A percentile compares a stretch with the other conserved stretches of the same genome.
phyloP scores from a whole-genome alignment of 345 rosid genomes.

The Gossypium sturtianum region DNA sequence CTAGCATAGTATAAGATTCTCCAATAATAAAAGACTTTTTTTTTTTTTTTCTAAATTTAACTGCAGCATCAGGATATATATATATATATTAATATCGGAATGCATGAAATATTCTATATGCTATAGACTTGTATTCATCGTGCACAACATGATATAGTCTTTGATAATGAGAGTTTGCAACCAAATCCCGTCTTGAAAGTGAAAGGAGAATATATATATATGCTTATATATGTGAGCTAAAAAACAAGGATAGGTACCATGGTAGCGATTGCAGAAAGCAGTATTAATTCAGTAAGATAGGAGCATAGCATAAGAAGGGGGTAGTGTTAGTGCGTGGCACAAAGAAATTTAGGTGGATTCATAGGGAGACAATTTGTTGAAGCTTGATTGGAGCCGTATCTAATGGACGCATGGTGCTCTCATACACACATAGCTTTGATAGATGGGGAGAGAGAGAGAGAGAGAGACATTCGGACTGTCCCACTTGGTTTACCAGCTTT shows the following conservation, averaged over 20 bases:
- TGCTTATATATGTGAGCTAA: too few species aligned
- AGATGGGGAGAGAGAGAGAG: not conserved
- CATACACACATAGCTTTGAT: not conserved
- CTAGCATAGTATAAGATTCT: not conserved
- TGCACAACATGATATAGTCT: not conserved
- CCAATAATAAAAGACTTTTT: not conserved
- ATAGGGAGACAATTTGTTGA: too few species aligned
- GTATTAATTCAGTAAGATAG: not conserved
- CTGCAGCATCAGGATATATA: not conserved
- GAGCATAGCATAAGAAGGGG: not conserved
- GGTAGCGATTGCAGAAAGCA: not conserved
- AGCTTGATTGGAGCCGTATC: not conserved
- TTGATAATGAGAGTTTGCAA: not conserved
- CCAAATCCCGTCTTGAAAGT: too few species aligned
- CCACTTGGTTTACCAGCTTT: slow-evolving; percentile 29
- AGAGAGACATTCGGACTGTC: slow-evolving; percentile 42
- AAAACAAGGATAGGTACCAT: too few species aligned
- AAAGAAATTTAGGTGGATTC: too few species aligned
- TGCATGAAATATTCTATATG: not conserved
- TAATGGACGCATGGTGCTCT: not conserved
- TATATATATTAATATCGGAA: not conserved
- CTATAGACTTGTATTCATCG: not conserved
- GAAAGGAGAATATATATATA: too few species aligned
- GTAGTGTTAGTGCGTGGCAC: too few species aligned
- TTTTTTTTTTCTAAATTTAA: not conserved